Base-by-base conservation (phyloP, 2,329 filamentous ascomycete species). In the Fusarium illudens region DNA sequence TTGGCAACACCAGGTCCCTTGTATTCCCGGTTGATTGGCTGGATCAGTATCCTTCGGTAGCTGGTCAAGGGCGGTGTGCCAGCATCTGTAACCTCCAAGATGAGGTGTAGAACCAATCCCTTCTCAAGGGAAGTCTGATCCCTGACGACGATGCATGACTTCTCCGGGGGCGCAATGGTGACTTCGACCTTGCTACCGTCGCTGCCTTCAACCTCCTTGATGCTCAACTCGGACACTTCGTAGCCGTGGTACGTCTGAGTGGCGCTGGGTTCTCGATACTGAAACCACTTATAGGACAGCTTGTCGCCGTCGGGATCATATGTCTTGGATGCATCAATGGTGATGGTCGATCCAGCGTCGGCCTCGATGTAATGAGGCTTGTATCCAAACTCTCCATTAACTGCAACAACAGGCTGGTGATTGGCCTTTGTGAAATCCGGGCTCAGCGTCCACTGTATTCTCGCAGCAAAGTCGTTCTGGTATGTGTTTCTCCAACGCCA, bases 271-370 rank as follows among this genome's bases (percentile, higher is more conserved):
- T 80, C 79, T 12, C 63, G 61, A 70, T 86, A 86, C 34, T 86
- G 83, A 70, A 79, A 84, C 84, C 84, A 86, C 34, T 79, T 80
- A 75, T 83, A 86, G 4, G 75, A 78, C 15, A 86, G 70, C 6
- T 76, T 62, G 52, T 79, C 78, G 3, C 74, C 75, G 58, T 86
- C 82, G 0, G 83, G 82, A 65, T 86, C 83, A 52, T 83, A 84
- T 0, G 80, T 81, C 30, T 71, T 73, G 0, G 79, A 78, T 1
- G 83, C 83, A 60, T 86, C 83, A 0, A 86, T 74, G 1, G 65
- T 75, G 4, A 85, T 68, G 0, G 73, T 76, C 4, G 75, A 71
- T 0, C 79, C 80, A 1, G 81, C 80, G 49, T 80, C 77, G 0
- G 78, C 80, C 12, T 79, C 75, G 7, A 85, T 65, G 4, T 77